Conservation (phyloP, 805 yeast species). For the Blastobotrys americana region DNA sequence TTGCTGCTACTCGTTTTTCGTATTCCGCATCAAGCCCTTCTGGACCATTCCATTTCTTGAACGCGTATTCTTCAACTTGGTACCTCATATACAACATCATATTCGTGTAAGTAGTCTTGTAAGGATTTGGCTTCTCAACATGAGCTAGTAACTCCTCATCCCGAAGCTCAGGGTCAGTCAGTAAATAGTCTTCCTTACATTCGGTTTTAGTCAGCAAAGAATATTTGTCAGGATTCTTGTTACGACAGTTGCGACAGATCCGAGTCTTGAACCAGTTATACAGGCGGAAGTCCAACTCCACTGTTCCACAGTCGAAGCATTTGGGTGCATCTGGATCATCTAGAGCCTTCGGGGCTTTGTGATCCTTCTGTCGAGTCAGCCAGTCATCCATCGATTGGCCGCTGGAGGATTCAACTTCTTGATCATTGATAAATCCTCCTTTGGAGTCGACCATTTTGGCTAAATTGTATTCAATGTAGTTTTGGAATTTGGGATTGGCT, state of each 20-base stretch:
- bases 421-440: conserved; percentile 72
- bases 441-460: conserved; percentile 81
- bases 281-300: conserved; percentile 72
- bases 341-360: conserved; percentile 14
- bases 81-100: conserved; percentile 88
- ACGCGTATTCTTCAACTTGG: conserved; percentile 91
- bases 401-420: conserved; percentile 24
- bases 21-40: conserved; percentile 90
- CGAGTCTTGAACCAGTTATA: conserved; percentile 60
- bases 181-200: conserved; percentile 81
- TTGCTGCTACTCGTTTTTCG: conserved; percentile 69
- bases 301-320: conserved; percentile 75
- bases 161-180: conserved; percentile 87
- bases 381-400: conserved; percentile 44
- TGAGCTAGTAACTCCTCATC: conserved; percentile 64
- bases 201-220: conserved; percentile 91
- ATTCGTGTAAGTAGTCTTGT: conserved; percentile 75
- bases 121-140: conserved; percentile 89
- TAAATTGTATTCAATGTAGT: conserved; percentile 46
- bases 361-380: conserved; percentile 43
- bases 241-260: conserved; percentile 76
- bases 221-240: conserved; percentile 75
- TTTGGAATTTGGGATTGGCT: conserved; percentile 25
- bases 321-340: conserved; percentile 69
- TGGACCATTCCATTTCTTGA: conserved; percentile 88